Evolutionary conservation across 768 basidiomycete species (phyloP), one percentile per base, ranked within the genome.

Genomic region (Collybiopsis confluens): DNA sequence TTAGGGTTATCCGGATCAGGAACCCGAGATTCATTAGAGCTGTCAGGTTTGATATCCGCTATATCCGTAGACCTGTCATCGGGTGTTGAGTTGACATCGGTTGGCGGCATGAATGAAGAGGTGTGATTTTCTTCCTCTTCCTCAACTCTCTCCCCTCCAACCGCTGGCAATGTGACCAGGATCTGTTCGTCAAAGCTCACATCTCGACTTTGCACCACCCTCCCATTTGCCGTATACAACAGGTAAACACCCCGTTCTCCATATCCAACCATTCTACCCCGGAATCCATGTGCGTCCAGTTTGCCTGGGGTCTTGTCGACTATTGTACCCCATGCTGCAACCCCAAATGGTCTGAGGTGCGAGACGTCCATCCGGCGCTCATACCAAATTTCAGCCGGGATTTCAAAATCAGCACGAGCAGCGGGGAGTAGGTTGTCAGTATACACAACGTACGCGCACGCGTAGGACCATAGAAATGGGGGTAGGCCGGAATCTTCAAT

Each of bases 391-490:
- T 52, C 51, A 2, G 37, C 51, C 13, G 24, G 37, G 2, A 52
- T 52, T 18, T 33, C 21, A 5, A 15, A 11, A 13, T 24, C 3
- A 4, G n/a, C n/a, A 2, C 27, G 23, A n/a, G 24, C 20, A 16
- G 51, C 20, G 2, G 41, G 50, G 10, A 52, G 37, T 5, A 41
- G 50, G 38, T 52, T 52, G 5, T 52, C 50, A 13, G 50, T 52
- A n/a, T 52, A 52, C 5, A 40, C 26, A 16, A 40, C 26, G 27
- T 52, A 52, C 4, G 51, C 41, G 33, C 21, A 13, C 4, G 41
- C 41, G 40, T 52, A 43, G 2, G 23, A 11, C 51, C 41, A 52
- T 1, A 52, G 10, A 8, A 15, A 43, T 3, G 38, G 24, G 10
- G 51, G 41, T 2, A 52, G 41, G 16, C 24, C 36, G 3, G 50